Percentiles rank a stretch among this genome's conserved stretches.
phyloP scores from a whole-genome alignment of 2,329 filamentous ascomycete genomes.

The Xenosphaeropsis pyriputrescens region DNA sequence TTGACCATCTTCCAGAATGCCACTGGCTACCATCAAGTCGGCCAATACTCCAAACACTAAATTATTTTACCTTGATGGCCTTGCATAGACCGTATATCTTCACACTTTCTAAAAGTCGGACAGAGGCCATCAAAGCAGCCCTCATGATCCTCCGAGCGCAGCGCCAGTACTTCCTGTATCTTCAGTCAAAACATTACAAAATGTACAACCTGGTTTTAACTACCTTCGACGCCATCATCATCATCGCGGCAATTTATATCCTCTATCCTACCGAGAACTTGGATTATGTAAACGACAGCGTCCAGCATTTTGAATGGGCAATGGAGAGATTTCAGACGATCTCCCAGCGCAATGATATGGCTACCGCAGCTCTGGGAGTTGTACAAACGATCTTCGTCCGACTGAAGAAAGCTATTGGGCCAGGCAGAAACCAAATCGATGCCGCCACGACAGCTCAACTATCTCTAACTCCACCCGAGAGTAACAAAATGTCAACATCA shows the following conservation, averaged over 20 bases:
- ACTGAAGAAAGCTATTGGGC: conserved; percentile 31
- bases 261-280: conserved; percentile 40
- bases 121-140: conserved; percentile 38
- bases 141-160: conserved; percentile 40
- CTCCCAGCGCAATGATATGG: conserved; percentile 35
- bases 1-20: conserved; percentile 36
- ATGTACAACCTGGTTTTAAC: conserved; percentile 43
- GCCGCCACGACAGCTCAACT: not conserved
- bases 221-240: conserved; percentile 48
- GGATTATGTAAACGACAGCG: conserved; percentile 28
- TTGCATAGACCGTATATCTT: conserved; percentile 49
- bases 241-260: conserved; percentile 45
- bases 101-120: conserved; percentile 35
- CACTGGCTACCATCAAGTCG: conserved; percentile 35
- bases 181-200: conserved; percentile 35
- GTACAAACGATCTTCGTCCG: conserved; percentile 37
- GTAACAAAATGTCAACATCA: not conserved
- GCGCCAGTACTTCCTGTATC: conserved; percentile 29
- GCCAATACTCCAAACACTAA: conserved; percentile 30
- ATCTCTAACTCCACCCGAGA: conserved; percentile 1
- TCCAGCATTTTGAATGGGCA: conserved; percentile 44
- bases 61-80: conserved; percentile 39
- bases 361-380: conserved; percentile 37
- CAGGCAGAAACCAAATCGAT: not conserved
- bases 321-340: conserved; percentile 43